phyloP scores from a whole-genome alignment of 768 basidiomycete genomes.

The Suillus brevipes region DNA sequence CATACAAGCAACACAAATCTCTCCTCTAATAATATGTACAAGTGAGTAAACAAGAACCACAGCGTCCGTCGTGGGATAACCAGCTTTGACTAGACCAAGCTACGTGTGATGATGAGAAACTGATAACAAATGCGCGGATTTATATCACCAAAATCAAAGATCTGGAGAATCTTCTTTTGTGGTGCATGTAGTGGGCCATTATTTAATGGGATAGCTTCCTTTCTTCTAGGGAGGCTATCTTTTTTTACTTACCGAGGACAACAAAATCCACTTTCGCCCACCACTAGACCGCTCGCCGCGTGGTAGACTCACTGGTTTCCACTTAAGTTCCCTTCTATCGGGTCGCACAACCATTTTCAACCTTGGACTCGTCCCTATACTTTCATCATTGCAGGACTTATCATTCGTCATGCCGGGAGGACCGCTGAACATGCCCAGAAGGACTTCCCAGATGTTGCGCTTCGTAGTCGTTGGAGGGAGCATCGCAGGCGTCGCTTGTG shows the following conservation, averaged over 20 bases:
- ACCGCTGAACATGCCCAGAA: conserved; percentile 6
- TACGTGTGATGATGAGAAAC: not conserved
- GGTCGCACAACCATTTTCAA: not conserved
- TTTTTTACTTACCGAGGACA: not conserved
- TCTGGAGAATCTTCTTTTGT: not conserved
- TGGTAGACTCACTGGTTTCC: not conserved
- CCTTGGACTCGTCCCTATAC: not conserved
- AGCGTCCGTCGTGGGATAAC: not conserved
- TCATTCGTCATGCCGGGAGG: conserved; percentile 14
- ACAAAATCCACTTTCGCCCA: not conserved
- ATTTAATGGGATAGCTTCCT: not conserved
- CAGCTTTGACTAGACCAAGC: not conserved
- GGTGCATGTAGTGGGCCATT: not conserved
- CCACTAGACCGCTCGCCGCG: not conserved
- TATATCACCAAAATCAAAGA: not conserved
- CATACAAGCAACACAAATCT: too few relatives aligned
- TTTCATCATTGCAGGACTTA: not conserved
- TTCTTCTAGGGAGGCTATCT: not conserved
- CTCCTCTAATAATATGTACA: not conserved
- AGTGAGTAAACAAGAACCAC: not conserved
- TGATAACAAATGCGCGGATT: conserved; percentile 2
- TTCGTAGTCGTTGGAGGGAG: conserved; percentile 29
- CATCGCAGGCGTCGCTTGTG: conserved; percentile 55
- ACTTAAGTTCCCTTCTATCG: not conserved
- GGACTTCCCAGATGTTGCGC: conserved; percentile 18